phyloP scores from a whole-genome alignment of 805 yeast genomes.

The Kurtzmaniella cleridarum region DNA sequence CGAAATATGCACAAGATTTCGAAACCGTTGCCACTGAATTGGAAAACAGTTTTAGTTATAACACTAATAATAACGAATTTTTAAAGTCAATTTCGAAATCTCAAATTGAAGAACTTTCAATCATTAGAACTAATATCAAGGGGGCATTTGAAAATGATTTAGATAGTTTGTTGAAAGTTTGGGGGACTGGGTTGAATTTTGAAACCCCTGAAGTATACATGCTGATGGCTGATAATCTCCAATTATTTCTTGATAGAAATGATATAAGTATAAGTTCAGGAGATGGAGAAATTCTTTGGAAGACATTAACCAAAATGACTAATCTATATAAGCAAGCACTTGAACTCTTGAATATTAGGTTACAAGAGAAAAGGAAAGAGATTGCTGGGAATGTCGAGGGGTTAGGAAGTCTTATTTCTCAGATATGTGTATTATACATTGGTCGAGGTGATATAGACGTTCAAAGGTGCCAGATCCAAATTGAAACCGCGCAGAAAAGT shows the following conservation, averaged over 20 bases:
- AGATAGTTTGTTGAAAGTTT: slow-evolving; percentile 20
- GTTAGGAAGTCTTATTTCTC: slow-evolving; percentile 26
- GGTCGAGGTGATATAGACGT: slow-evolving; percentile 50
- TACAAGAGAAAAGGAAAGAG: slow-evolving; percentile 11
- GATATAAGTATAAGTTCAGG: slow-evolving; percentile 11
- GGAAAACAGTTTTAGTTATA: slow-evolving; percentile 12
- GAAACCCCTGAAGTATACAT: slow-evolving; percentile 32
- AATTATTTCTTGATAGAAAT: slow-evolving; percentile 36
- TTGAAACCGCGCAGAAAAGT: slow-evolving; percentile 26
- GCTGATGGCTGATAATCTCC: slow-evolving; percentile 39
- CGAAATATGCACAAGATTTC: neutral
- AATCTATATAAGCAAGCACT: slow-evolving; percentile 34
- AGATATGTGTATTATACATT: slow-evolving; percentile 38
- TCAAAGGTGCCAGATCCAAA: slow-evolving; percentile 37
- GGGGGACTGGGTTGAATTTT: slow-evolving; percentile 27
- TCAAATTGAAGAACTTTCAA: slow-evolving; percentile 25
- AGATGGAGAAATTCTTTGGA: slow-evolving; percentile 30
- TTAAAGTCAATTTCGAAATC: slow-evolving; percentile 21
- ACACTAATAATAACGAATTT: slow-evolving; percentile 13
- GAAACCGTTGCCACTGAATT: slow-evolving; percentile 17
- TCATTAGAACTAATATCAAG: slow-evolving; percentile 21
- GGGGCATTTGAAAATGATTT: slow-evolving; percentile 23
- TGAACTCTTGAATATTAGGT: slow-evolving; percentile 19
- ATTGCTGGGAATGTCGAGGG: slow-evolving; percentile 16
- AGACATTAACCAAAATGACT: slow-evolving; percentile 32